These are phyloP conservation scores for Coniochaeta hoffmannii DNA, from an alignment of 2,329 filamentous ascomycete species.

Conservation along the genomic window DNA sequence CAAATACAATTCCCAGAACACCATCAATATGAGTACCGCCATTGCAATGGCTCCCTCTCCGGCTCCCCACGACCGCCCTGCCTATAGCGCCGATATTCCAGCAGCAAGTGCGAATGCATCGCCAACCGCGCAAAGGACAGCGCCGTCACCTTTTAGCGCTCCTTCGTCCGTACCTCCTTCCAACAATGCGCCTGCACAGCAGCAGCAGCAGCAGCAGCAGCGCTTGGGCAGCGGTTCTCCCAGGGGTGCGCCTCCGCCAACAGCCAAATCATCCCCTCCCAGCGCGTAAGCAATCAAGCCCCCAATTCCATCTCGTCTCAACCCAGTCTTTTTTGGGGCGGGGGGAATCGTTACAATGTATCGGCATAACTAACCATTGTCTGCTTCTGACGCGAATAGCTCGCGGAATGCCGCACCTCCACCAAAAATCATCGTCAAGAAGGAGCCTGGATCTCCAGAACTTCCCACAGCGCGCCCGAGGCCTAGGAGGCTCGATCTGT, in stretches of 20 bases:
- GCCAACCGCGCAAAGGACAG: conserved; percentile 36
- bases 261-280: conserved; percentile 48
- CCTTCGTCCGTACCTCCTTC: conserved; percentile 24
- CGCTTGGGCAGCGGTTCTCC: conserved; percentile 50
- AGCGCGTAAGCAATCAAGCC: conserved; percentile 47
- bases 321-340: too few species aligned
- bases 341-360: too few species aligned
- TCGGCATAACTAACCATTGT: conserved; percentile 11
- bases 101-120: conserved; percentile 27
- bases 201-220: background rate
- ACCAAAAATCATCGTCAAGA: conserved; percentile 90
- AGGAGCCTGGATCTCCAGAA: conserved; percentile 85
- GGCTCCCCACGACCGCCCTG: conserved; percentile 56
- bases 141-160: conserved; percentile 29
- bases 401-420: conserved; percentile 45
- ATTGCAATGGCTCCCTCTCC: conserved; percentile 63
- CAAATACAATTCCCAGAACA: conserved; percentile 5
- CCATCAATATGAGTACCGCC: conserved; percentile 52
- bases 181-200: conserved; percentile 28
- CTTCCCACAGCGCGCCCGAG: conserved; percentile 63
- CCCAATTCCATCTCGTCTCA: conserved; percentile 2
- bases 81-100: conserved; percentile 45
- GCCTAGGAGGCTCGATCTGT: conserved; percentile 71
- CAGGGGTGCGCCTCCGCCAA: conserved; percentile 26
- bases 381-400: conserved; percentile 22